phyloP scores from a whole-genome alignment of 108 stramenopile genomes.

The Schizochytrium sp. region DNA sequence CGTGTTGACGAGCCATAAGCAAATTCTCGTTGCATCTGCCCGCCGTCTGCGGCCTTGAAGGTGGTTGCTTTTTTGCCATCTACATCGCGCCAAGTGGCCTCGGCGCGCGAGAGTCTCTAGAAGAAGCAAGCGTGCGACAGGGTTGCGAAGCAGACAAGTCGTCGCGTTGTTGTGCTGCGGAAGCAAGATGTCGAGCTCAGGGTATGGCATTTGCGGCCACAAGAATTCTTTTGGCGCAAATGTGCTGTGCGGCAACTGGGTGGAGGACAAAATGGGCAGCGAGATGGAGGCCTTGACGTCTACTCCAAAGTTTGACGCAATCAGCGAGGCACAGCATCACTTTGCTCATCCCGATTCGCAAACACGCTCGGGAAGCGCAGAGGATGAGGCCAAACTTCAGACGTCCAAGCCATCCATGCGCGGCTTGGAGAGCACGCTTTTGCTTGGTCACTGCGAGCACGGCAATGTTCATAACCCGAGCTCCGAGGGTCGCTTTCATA shows the following conservation, averaged over 20 bases:
- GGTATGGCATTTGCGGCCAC: conserved; percentile 2
- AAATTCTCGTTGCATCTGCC: too few relatives aligned
- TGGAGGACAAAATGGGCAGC: background rate
- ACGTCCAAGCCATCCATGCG: background rate
- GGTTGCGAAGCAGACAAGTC: too few relatives aligned
- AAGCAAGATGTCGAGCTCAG: background rate
- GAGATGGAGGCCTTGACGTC: background rate
- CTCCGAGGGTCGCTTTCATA: background rate
- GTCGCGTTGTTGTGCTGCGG: too few relatives aligned
- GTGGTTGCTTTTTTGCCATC: too few relatives aligned
- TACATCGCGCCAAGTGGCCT: too few relatives aligned
- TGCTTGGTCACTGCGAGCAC: background rate
- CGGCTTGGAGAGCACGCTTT: background rate
- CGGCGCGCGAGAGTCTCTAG: too few relatives aligned
- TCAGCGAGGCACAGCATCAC: background rate
- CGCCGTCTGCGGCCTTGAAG: too few relatives aligned
- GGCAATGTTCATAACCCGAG: background rate
- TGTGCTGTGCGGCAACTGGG: background rate
- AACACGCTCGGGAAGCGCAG: too few relatives aligned
- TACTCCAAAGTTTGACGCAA: background rate
- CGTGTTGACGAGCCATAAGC: too few relatives aligned
- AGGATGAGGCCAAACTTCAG: too few relatives aligned
- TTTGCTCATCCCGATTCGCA: background rate
- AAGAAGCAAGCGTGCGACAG: too few relatives aligned
- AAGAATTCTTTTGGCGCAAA: background rate